Percentiles rank a stretch among this genome's conserved stretches.
Conservation (phyloP, 768 basidiomycete species). For the Tylopilus vinaceipallidus region DNA sequence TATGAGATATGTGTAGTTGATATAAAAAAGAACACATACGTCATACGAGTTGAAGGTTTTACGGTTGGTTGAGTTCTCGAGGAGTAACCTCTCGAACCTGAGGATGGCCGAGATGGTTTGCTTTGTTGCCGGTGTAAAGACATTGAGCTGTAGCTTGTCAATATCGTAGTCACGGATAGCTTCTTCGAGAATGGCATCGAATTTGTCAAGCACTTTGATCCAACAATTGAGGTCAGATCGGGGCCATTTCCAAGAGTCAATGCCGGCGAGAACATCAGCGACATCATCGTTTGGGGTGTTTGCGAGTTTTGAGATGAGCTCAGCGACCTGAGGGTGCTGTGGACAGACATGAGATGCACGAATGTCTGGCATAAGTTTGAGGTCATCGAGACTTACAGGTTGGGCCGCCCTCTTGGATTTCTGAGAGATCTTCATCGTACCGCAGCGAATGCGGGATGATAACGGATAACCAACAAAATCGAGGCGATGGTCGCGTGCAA, state of each 20-base stretch:
- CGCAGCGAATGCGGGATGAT: constrained; percentile 44
- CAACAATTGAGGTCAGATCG: constrained; percentile 96
- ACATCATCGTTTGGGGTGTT: constrained; percentile 72
- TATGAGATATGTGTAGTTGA: constrained; percentile 1
- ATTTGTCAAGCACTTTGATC: constrained; percentile 94
- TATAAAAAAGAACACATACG: constrained; percentile 50
- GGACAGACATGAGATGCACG: constrained; percentile 7
- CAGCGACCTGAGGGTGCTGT: constrained; percentile 77
- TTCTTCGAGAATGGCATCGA: constrained; percentile 85
- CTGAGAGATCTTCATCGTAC: constrained; percentile 84
- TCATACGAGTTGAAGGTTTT: constrained; percentile 97
- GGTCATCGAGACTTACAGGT: constrained; percentile 53
- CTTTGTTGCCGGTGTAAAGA: constrained; percentile 76
- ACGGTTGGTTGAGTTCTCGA: constrained; percentile 97
- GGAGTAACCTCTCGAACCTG: constrained; percentile 80
- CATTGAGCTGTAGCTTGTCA: constrained; percentile 76
- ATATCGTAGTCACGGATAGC: constrained; percentile 83
- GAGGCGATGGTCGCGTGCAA: neutral
- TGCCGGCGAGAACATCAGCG: constrained; percentile 58
- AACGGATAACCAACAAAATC: constrained; percentile 9
- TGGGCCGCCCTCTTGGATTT: constrained; percentile 79
- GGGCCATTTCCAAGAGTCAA: constrained; percentile 90
- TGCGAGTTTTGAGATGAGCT: constrained; percentile 71
- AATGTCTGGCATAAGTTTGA: constrained; percentile 2
- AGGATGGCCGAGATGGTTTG: constrained; percentile 77